Evolutionary conservation across 352 stramenopile species (phyloP), one percentile per base, ranked within the genome.

Genomic region (Phytophthora parvispora): DNA sequence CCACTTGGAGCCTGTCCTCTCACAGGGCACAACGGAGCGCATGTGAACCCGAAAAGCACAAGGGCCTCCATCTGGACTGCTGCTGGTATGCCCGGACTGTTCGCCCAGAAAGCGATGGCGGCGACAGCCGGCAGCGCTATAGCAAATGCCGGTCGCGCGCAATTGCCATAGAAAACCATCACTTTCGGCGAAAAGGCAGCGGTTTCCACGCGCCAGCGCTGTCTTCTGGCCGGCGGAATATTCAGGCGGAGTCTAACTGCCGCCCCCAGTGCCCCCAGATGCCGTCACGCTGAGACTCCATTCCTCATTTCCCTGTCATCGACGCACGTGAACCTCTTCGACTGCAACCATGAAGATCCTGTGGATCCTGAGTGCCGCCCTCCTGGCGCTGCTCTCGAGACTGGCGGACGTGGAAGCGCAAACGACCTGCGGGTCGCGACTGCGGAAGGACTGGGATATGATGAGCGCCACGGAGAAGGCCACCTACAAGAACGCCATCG

Each of bases 391-490:
- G 24, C 20, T 65, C 24, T 49, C 60, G 7, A 52, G 34, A 38
- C n/a, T 72, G 9, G 18, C 43, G 1, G 18, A 54, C n/a, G 51
- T 64, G 8, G 45, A 72, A 43, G 64, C 65, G 16, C 64, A 74
- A 52, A 62, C 42, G 1, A 59, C 47, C 13, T 84, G 81, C n/a
- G 77, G 76, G 1, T 56, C 80, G 2, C 80, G 84, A 49, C 55
- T 87, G 13, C 80, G 84, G 0, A 83, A 83, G 10, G 64, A 81
- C 38, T 92, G 84, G 84, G 72, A 85, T 50, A 61, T 72, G 47
- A 61, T 89, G 48, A 74, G 80, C 0, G n/a, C 56, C 0, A 54
- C 38, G 1, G 82, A 92, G 31, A 83, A 92, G 57, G 67, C 20
- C 10, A 80, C 75, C n/a, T 92, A 90, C 69, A 70, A 75, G 27